Conservation (phyloP, 768 basidiomycete genomes). For the Mycena amicta region DNA sequence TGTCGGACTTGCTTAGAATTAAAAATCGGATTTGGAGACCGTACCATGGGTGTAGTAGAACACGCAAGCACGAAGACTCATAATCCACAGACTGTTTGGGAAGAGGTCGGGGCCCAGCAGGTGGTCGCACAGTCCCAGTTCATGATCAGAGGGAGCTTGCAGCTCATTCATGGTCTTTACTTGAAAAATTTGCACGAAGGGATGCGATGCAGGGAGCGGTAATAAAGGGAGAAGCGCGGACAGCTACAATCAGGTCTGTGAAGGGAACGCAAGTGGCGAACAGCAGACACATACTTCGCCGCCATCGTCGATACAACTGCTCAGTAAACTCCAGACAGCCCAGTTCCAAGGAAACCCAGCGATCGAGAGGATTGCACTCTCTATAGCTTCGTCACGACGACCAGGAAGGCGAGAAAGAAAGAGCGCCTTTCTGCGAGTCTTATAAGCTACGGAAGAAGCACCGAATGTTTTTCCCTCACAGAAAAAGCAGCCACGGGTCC, state of each 20-base stretch:
- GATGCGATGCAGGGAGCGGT: slow-evolving; percentile 49
- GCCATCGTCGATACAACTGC: slow-evolving; percentile 74
- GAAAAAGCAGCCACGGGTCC: slow-evolving; percentile 84
- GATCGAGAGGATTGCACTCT: slow-evolving; percentile 75
- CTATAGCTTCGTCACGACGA: slow-evolving; percentile 84
- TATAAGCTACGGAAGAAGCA: not conserved
- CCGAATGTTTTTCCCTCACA: too few species aligned
- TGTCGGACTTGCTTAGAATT: slow-evolving; percentile 33
- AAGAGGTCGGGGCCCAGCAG: slow-evolving; percentile 74
- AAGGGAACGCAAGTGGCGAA: slow-evolving; percentile 1
- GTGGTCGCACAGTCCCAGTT: slow-evolving; percentile 79
- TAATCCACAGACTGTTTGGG: slow-evolving; percentile 81
- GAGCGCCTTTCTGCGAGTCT: slow-evolving; percentile 67
- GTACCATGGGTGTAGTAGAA: slow-evolving; percentile 89
- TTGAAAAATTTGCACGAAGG: slow-evolving; percentile 71
- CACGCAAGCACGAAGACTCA: slow-evolving; percentile 83
- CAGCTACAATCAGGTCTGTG: slow-evolving; percentile 35
- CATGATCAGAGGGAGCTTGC: slow-evolving; percentile 85
- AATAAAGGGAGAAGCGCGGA: slow-evolving; percentile 51
- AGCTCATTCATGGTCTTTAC: slow-evolving; percentile 88
- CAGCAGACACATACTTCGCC: slow-evolving; percentile 67
- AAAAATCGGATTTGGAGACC: too few species aligned
- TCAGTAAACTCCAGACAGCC: slow-evolving; percentile 88
- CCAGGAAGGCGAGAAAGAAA: slow-evolving; percentile 73
- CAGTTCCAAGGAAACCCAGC: slow-evolving; percentile 89